Conservation (phyloP, 2,329 filamentous ascomycete species). For the Scytalidium lignicola region DNA sequence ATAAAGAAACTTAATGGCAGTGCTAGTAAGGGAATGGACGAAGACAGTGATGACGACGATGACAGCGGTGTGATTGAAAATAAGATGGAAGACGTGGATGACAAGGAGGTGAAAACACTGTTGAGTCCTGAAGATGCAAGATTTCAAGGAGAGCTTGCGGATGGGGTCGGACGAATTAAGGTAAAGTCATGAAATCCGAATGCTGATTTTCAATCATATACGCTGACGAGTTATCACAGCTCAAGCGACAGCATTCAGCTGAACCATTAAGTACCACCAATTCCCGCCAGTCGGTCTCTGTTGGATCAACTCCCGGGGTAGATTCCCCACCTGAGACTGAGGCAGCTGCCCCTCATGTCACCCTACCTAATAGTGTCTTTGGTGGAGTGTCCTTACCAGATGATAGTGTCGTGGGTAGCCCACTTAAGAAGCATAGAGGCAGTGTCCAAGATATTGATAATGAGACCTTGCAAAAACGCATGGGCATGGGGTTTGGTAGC, state of each 20-base stretch:
- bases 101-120: slow-evolving; percentile 54
- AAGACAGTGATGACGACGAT: slow-evolving; percentile 73
- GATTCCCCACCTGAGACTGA: slow-evolving; percentile 37
- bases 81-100: slow-evolving; percentile 61
- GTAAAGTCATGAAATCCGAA: slow-evolving; percentile 39
- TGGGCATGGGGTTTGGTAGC: slow-evolving; percentile 17
- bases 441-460: slow-evolving; percentile 48
- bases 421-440: slow-evolving; percentile 69
- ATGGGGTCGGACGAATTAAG: slow-evolving; percentile 77
- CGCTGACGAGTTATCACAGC: slow-evolving; percentile 43
- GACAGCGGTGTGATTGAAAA: slow-evolving; percentile 59
- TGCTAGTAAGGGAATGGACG: slow-evolving; percentile 49
- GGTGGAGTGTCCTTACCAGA: slow-evolving; percentile 38
- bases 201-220: background rate
- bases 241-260: slow-evolving; percentile 74
- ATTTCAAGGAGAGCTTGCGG: slow-evolving; percentile 69
- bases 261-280: slow-evolving; percentile 53
- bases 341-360: slow-evolving; percentile 24
- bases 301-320: slow-evolving; percentile 34
- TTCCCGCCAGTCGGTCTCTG: slow-evolving; percentile 39
- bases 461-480: slow-evolving; percentile 26
- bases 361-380: slow-evolving; percentile 31
- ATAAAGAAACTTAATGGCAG: slow-evolving; percentile 61
- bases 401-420: slow-evolving; percentile 56
- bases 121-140: slow-evolving; percentile 67